phyloP scores from a whole-genome alignment of 2,329 filamentous ascomycete species.

The Seiridium cupressi region DNA sequence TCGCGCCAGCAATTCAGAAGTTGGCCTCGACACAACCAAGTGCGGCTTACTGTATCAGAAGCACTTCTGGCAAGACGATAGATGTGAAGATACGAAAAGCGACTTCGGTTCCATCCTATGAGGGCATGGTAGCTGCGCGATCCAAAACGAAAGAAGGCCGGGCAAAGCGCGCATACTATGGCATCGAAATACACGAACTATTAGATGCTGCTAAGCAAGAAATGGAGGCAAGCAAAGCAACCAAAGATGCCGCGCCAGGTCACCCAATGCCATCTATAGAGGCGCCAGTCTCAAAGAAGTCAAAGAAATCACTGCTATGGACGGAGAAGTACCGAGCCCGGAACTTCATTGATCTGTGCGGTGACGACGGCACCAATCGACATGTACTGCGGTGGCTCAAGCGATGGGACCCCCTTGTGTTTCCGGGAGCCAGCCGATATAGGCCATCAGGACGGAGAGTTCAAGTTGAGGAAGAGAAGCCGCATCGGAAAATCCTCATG shows the following conservation, averaged over 20 bases:
- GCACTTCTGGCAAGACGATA: slow-evolving; percentile 56
- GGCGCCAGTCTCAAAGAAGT: slow-evolving; percentile 31
- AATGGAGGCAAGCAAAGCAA: slow-evolving; percentile 35
- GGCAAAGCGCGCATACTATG: slow-evolving; percentile 79
- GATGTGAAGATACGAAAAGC: slow-evolving; percentile 54
- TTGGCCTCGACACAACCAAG: slow-evolving; percentile 17
- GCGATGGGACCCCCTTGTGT: slow-evolving; percentile 89
- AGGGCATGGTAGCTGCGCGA: slow-evolving; percentile 65
- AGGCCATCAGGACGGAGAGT: slow-evolving; percentile 47
- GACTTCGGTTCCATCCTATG: slow-evolving; percentile 52
- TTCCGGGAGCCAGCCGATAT: slow-evolving; percentile 68
- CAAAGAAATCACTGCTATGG: slow-evolving; percentile 69
- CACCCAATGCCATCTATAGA: slow-evolving; percentile 44
- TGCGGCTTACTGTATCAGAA: slow-evolving; percentile 41
- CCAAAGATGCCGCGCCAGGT: slow-evolving; percentile 21
- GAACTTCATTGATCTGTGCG: slow-evolving; percentile 89
- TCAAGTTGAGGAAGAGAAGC: slow-evolving; percentile 64
- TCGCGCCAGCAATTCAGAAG: slow-evolving; percentile 18
- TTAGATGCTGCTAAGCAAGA: slow-evolving; percentile 70
- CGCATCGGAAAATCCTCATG: slow-evolving; percentile 84
- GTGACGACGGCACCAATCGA: slow-evolving; percentile 91
- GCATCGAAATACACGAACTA: slow-evolving; percentile 84
- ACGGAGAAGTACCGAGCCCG: slow-evolving; percentile 95
- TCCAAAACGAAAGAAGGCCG: slow-evolving; percentile 66
- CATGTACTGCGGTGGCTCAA: slow-evolving; percentile 92